Evolutionary conservation across 441 rosid genomes (phyloP).

Genomic region (Rhodomyrtus psidioides): DNA sequence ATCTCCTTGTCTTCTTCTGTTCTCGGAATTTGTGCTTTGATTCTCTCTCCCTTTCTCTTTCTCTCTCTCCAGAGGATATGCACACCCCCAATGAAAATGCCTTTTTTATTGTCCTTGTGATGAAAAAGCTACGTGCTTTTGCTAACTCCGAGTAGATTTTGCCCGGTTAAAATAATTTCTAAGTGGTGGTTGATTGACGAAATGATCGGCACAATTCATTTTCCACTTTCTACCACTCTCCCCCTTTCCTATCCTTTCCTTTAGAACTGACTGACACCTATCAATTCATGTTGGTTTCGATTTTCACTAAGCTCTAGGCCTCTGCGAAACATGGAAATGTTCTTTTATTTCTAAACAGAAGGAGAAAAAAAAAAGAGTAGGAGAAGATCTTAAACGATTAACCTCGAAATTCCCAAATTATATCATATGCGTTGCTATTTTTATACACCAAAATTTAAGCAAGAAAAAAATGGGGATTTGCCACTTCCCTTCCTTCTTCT

Average conservation of each 20-base stretch:
- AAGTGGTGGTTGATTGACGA: not conserved
- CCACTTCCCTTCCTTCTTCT: not conserved
- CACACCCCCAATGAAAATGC: not conserved
- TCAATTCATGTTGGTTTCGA: not conserved
- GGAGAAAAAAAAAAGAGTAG: not conserved
- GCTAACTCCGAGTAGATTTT: constrained; percentile 10
- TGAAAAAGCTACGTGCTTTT: not conserved
- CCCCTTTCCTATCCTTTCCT: not conserved
- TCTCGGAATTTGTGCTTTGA: constrained; percentile 49
- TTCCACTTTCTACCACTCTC: not conserved
- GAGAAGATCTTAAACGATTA: not conserved
- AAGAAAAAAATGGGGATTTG: not conserved
- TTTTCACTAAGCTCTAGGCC: not conserved
- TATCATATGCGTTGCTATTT: not conserved
- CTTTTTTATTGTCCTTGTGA: not conserved
- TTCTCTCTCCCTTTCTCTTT: constrained; percentile 11
- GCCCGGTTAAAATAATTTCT: not conserved
- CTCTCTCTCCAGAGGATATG: not conserved
- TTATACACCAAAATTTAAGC: not conserved
- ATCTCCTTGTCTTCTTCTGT: constrained; percentile 39
- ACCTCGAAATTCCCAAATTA: not conserved
- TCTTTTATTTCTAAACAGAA: not conserved
- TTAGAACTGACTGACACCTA: not conserved
- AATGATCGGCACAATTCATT: constrained; percentile 9
- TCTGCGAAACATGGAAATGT: not conserved